Base-by-base conservation (phyloP, 352 stramenopile species). In the Globisporangium yorkense region DNA sequence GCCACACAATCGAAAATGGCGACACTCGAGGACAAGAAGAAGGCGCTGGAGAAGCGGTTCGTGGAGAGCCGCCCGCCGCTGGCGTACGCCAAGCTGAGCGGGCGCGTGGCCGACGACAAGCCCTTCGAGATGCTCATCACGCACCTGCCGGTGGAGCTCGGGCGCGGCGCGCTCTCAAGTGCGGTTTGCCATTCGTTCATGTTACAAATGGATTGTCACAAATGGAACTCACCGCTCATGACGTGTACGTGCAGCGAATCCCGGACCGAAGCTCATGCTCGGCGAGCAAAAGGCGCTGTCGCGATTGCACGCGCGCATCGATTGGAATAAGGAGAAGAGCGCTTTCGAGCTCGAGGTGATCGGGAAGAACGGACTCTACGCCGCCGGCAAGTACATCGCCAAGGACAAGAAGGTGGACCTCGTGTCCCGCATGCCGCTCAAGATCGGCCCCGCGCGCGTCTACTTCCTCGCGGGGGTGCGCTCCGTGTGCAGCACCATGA, bases 271-370 rank as follows among this genome's bases (percentile, higher is more conserved):
- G 49, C 71, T 94, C 37, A 56, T 70, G 15, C 60, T 94, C 21
- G 84, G 84, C n/a, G 84, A 94, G 51, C 80, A 91, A 45, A 94
- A 91, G 56, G 75, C 84, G 48, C 85, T 94, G 45, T 92, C 82
- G 13, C 56, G 84, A 5, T 65, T 83, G 48, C 84, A 94, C 55
- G 84, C 80, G 56, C 75, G 78, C 40, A 90, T 94, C 62, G 69
- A 87, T 47, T 94, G 84, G 84, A 92, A 79, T 51, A 67, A 80
- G 46, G 74, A 71, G 18, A 81, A 88, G 54, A 80, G 78, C 55
- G 80, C 77, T 65, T 91, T 94, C 50, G 80, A 94, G 65, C 48
- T 94, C 43, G 62, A 77, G 45, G 89, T 82, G 63, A 63, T 94
- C 6, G 84, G 84, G 52, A 94, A 94, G 67, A 94, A 94, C 63